A percentile compares a stretch with the other conserved stretches of the same genome.
These are phyloP conservation scores for Oryza glaberrima DNA, from an alignment of 176 grass and related monocot species.

Conservation along the genomic window DNA sequence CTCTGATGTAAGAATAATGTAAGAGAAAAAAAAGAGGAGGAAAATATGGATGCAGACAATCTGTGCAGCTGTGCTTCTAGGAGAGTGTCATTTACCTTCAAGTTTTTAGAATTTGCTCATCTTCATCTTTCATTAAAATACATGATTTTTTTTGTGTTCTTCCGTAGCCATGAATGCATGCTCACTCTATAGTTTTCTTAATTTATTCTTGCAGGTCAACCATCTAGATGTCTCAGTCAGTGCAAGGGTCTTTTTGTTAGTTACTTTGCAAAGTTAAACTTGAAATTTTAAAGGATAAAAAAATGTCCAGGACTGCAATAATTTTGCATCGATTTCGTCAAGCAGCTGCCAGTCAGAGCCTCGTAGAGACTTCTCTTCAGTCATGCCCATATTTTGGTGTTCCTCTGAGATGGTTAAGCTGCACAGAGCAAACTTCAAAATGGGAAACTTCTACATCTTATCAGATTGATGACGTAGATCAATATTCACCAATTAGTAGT, in stretches of 20 bases:
- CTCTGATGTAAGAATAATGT: not conserved
- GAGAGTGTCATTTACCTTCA: not conserved
- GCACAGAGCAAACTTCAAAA: constrained; percentile 12
- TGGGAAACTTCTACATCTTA: not conserved
- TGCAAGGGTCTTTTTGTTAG: constrained; percentile 1
- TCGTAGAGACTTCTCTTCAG: not conserved
- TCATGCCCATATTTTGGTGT: not conserved
- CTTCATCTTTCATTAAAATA: constrained; percentile 1
- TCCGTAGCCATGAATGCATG: not conserved
- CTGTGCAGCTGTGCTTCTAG: not conserved
- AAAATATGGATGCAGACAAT: not conserved
- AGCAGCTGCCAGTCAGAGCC: not conserved
- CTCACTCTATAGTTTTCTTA: not conserved
- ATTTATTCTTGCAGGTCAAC: not conserved
- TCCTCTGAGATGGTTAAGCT: constrained; percentile 23
- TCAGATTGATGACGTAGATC: not conserved
- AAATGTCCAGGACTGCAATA: constrained; percentile 22
- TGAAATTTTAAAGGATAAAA: not conserved
- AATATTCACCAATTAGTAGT: not conserved
- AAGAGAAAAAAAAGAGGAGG: not conserved
- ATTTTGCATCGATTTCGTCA: not conserved
- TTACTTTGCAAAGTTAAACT: constrained; percentile 22
- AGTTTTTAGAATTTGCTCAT: not conserved
- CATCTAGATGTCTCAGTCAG: not conserved
- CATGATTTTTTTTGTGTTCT: not conserved